Base-by-base conservation (phyloP, 2,329 filamentous ascomycete genomes). In the Cercospora sp. region DNA sequence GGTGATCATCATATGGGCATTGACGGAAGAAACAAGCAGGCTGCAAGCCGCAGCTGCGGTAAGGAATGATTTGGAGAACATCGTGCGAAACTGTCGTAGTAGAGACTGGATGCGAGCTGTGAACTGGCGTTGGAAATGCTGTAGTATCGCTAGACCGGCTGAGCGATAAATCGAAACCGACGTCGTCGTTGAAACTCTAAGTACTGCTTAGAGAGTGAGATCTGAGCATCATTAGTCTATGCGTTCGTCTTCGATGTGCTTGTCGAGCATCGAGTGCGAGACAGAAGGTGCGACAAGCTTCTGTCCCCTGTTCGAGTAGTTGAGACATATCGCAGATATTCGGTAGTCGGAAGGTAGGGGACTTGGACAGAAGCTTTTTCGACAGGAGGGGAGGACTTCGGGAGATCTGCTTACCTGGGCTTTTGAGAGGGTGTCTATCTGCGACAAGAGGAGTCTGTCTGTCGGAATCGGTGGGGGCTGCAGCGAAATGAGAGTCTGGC, bases 1-100 rank as follows among this genome's bases (percentile, higher is more conserved):
- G 18, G 2, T 2, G 2, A 97, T 90, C 40, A 87, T 81, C 85
- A 97, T 91, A 79, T 98, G 94, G 58, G 89, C 91, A 62, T 86
- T 86, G 76, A 69, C 71, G 34, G 66, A 68, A 53, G 65, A 64
- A 18, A 65, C 61, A 37, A 73, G 63, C 68, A 73, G 55, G 60
- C 70, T 65, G 65, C 65, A 72, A 51, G 65, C 68, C 43, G 66
- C 65, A 66, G 66, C 68, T 57, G 67, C 70, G 16, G 53, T 58
- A 45, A 70, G 55, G 65, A 70, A 26, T 60, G 65, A 62, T 66
- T 67, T 70, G 34, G 68, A 45, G 66, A 73, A 71, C 71, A 73
- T 73, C 34, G 65, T 70, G 65, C 58, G 65, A 30, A 28, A 40
- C 18, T 63, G 45, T 63, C 24, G 61, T 65, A 72, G 45, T 66